Evolutionary conservation across 306 rosid species (phyloP), one percentile per base, ranked within the genome.

Genomic region (Acmispon strigosus): DNA sequence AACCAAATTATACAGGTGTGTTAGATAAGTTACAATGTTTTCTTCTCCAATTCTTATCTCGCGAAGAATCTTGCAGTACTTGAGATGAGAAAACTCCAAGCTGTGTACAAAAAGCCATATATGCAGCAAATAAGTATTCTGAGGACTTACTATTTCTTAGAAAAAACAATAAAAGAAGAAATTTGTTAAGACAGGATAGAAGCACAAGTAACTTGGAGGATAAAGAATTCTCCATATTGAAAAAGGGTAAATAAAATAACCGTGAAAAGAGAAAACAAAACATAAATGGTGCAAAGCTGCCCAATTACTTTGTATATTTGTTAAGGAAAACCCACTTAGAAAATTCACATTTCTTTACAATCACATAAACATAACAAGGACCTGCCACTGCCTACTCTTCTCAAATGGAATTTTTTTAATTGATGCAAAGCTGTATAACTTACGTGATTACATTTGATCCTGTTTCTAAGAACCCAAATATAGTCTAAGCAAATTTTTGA

Each of bases 21-120:
- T 76, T 61, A 70, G 67, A 69, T 39, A 56, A 80, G 45, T 85
- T 90, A 93, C 98, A 87, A 37, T 87, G 89, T 34, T 83, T 88
- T 77, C 86, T 87, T 81, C 86, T 86, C 98, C 87, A 70, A 62
- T 76, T 83, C 80, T 80, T 88, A 74, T 87, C 92, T 43, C 86
- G 82, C 0, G 92, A 84, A 66, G 97, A 93, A 66, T 89, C 98
- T 93, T 88, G 98, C 80, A 88, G 87, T 76, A 90, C 92, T 81
- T 88, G 97, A 81, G 98, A 93, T 73, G 97, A 93, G 88, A 93
- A 93, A 86, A 84, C 89, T 85, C 97, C 97, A 76, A 93, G 96
- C 98, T 93, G 92, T 62, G 69, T 80, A 81, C 77, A 86, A 71
- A 80, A 82, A 76, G 69, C 22, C 62, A 78, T 73, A 27, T 19